Conservation (phyloP, 257 asterid genomes). For the Agastache rugosa region DNA sequence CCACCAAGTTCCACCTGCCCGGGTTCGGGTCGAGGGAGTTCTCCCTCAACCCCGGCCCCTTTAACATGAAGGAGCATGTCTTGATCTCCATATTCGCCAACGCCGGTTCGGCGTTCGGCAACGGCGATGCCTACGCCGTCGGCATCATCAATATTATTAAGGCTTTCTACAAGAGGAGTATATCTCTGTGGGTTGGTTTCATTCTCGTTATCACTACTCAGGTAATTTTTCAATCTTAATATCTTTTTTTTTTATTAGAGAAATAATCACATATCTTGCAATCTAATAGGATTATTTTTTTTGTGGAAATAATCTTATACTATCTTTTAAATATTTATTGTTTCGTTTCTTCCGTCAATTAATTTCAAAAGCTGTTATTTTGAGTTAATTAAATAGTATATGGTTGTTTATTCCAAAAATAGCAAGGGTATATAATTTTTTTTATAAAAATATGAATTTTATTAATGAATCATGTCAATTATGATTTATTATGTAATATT, state of each 20-base stretch:
- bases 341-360: too few relatives aligned
- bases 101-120: conserved; percentile 62
- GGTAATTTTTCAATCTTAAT: conserved; percentile 33
- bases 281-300: too few relatives aligned
- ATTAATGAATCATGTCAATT: too few relatives aligned
- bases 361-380: too few relatives aligned
- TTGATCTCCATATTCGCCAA: conserved; percentile 73
- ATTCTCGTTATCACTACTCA: conserved; percentile 68
- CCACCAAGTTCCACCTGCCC: conserved; percentile 47
- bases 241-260: conserved; percentile 10
- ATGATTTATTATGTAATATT: too few relatives aligned
- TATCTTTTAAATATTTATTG: too few relatives aligned
- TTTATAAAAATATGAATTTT: too few relatives aligned
- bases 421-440: too few relatives aligned
- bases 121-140: conserved; percentile 67
- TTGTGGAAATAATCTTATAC: too few relatives aligned
- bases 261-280: too few relatives aligned
- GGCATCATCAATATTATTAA: conserved; percentile 61
- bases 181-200: conserved; percentile 58
- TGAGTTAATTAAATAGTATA: too few relatives aligned
- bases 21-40: conserved; percentile 50
- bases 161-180: conserved; percentile 58
- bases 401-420: too few relatives aligned
- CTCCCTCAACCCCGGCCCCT: conserved; percentile 74
- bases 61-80: conserved; percentile 75